Conservation (phyloP, 2,329 filamentous ascomycete species). For the Madurella mycetomatis region DNA sequence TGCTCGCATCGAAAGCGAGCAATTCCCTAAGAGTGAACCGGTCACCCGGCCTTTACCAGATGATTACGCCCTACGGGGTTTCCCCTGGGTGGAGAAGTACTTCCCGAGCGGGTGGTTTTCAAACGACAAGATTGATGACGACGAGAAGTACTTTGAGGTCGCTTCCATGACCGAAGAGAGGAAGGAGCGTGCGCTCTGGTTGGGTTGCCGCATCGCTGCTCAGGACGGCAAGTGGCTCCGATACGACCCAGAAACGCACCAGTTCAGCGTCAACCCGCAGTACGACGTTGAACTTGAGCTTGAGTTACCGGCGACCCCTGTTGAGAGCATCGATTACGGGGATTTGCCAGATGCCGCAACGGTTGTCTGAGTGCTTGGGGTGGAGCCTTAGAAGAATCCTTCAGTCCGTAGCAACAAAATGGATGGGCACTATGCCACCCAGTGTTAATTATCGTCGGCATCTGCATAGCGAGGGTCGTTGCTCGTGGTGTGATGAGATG, state of each 20-base stretch:
- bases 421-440: no score
- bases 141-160: constrained; percentile 60
- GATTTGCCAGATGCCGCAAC: constrained; percentile 24
- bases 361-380: constrained; percentile 5
- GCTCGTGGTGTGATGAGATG: no score
- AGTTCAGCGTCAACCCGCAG: constrained; percentile 37
- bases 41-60: constrained; percentile 56
- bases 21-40: constrained; percentile 44
- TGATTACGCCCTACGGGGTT: constrained; percentile 62
- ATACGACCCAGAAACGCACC: constrained; percentile 37
- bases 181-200: constrained; percentile 55
- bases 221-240: constrained; percentile 39
- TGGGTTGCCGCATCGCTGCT: constrained; percentile 47
- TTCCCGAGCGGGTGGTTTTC: constrained; percentile 57
- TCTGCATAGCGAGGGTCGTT: no score
- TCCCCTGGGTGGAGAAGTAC: constrained; percentile 56
- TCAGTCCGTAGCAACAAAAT: no score
- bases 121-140: constrained; percentile 57
- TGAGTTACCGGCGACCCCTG: background rate
- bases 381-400: no score
- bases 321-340: constrained; percentile 19
- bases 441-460: no score
- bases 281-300: constrained; percentile 37
- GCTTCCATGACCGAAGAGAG: constrained; percentile 55
- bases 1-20: constrained; percentile 36